These are phyloP conservation scores for Suhomyces panamericanus DNA, from an alignment of 1,139 yeast genomes.

Conservation along the genomic window DNA sequence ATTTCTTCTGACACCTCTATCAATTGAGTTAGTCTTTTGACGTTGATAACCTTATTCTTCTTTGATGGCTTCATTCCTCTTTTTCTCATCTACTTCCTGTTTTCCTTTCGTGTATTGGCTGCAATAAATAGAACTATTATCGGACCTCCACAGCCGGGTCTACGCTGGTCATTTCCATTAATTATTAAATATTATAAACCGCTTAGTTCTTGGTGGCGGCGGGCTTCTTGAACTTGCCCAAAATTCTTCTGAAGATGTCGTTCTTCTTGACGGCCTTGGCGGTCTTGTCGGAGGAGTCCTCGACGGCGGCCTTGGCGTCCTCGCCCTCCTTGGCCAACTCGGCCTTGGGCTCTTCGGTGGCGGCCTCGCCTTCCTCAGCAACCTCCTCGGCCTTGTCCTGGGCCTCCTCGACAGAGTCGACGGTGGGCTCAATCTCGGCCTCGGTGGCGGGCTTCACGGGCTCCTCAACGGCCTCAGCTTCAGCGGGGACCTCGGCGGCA, in stretches of 20 bases:
- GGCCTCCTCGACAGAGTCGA: conserved; percentile 10
- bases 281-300: conserved; percentile 27
- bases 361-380: background rate
- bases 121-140: background rate
- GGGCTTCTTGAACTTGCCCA: conserved; percentile 49
- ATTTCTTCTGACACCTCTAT: too few species aligned
- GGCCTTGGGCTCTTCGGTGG: conserved; percentile 12
- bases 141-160: background rate
- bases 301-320: conserved; percentile 34
- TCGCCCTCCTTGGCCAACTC: conserved; percentile 21
- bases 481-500: conserved; percentile 5
- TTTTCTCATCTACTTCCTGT: too few species aligned
- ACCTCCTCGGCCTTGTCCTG: conserved; percentile 12
- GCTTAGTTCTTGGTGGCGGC: conserved; percentile 28
- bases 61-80: too few species aligned
- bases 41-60: too few species aligned
- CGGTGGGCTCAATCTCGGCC: conserved; percentile 18
- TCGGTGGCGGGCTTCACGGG: conserved; percentile 12
- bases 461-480: conserved; percentile 13
- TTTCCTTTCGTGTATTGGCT: background rate
- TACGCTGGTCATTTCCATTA: conserved; percentile 4
- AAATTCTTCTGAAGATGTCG: conserved; percentile 51
- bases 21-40: too few species aligned
- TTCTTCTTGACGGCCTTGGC: conserved; percentile 47
- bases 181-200: conserved; percentile 9